Evolutionary conservation across 2,329 filamentous ascomycete species (phyloP).

Genomic region (Epichloe glyceriae): DNA sequence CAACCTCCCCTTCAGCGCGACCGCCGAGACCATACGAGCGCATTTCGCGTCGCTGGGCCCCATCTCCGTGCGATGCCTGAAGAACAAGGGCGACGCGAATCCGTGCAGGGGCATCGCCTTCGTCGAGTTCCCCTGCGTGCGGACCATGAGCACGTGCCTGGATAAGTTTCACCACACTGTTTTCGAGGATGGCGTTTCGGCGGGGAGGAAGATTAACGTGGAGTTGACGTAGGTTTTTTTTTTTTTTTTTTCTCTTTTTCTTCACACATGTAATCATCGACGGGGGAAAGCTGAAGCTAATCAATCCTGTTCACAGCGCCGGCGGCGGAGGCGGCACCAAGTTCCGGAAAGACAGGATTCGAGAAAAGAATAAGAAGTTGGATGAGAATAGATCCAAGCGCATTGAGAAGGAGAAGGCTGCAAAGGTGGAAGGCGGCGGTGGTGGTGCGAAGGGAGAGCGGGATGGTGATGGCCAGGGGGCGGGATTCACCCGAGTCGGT

Average conservation of each 20-base stretch:
- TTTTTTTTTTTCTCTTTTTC: not conserved
- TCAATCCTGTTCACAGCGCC: conserved; percentile 38
- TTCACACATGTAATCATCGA: too few species aligned
- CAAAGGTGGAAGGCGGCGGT: conserved; percentile 18
- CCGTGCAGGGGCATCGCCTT: conserved; percentile 69
- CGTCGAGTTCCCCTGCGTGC: conserved; percentile 75
- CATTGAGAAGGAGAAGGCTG: conserved; percentile 32
- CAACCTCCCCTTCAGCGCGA: conserved; percentile 81
- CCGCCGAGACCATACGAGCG: conserved; percentile 49
- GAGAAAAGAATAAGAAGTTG: conserved; percentile 74
- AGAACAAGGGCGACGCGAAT: conserved; percentile 46
- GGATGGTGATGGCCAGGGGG: conserved; percentile 16
- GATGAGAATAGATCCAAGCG: conserved; percentile 47
- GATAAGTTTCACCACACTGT: conserved; percentile 79
- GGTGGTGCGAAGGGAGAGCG: conserved; percentile 13
- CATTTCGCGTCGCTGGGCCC: conserved; percentile 63
- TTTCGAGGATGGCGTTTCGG: conserved; percentile 46
- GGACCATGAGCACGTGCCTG: conserved; percentile 85
- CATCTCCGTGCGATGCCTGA: conserved; percentile 49
- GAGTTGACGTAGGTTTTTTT: conserved; percentile 60
- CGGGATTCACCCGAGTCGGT: conserved; percentile 40
- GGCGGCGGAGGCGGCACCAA: conserved; percentile 75
- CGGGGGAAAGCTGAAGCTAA: not conserved
- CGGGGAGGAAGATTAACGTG: conserved; percentile 72
- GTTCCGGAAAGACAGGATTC: conserved; percentile 61